Base-by-base conservation (phyloP, 495 filamentous ascomycete genomes). In the Articulospora tetracladia region DNA sequence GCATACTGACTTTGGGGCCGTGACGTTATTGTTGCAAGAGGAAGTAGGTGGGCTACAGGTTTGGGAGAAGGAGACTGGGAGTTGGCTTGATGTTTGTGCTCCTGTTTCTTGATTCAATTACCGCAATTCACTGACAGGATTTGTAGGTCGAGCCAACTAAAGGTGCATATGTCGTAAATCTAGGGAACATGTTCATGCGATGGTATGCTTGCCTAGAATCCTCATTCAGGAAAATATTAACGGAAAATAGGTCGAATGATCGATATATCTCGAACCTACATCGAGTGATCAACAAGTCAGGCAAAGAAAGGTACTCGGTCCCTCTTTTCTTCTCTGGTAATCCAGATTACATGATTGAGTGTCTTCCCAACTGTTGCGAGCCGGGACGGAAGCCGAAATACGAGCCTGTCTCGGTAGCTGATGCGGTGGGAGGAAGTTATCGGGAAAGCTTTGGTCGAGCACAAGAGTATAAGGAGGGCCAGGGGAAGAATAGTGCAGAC, bases 261-360 rank as follows among this genome's bases (percentile, higher is more conserved):
- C 71, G 52, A 22, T 79, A 76, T 52, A 68, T 66, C 41, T 74
- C 70, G 1, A 75, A 71, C 1, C 60, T 76, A 10, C 77, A 79
- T 53, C 72, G 75, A 1, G 76, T 72, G 0, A 69, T 64, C 6
- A 78, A 77, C 58, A 49, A 73, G 8, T 72, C 72, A 0, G 74
- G 72, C 1, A 63, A 73, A 13, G 73, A 75, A 48, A 68, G 76
- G 6, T 73, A 72, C 41, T 74, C 74, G 0, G 68, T 78, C 1
- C 75, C 77, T 0, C 71, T 77, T 22, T 77, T 77, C 60, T 73
- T 77, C 50, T 54, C 53, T 13, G 30, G 47, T 11, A 50, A 55
- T 36, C 26, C n/a, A 15, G 50, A 55, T 32, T 23, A 20, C 11
- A 10, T 30, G 19, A 20, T 55, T 8, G 25, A 47, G 6, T n/a